Percentiles rank a stretch among this genome's conserved stretches.
phyloP scores from a whole-genome alignment of 2,329 filamentous ascomycete species.

The Ceratocystis ficicola region DNA sequence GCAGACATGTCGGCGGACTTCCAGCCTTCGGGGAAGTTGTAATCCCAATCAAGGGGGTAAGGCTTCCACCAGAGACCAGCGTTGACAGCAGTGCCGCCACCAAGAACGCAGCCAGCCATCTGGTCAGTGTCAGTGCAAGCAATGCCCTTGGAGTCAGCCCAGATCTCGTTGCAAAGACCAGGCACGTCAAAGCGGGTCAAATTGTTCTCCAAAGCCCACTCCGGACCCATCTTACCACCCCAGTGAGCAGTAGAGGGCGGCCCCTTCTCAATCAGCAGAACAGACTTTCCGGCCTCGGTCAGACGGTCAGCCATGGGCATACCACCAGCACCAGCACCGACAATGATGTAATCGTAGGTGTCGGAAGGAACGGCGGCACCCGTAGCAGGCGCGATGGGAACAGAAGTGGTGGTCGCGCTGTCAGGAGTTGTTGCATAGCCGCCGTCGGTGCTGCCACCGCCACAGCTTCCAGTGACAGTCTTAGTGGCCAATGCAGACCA shows the following conservation, averaged over 20 bases:
- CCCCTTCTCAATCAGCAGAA: slow-evolving; percentile 51
- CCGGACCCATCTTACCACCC: slow-evolving; percentile 47
- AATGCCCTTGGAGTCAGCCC: slow-evolving; percentile 49
- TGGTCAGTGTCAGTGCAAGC: slow-evolving; percentile 58
- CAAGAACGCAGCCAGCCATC: slow-evolving; percentile 60
- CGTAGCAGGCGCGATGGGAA: slow-evolving; percentile 28
- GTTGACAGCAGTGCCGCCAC: slow-evolving; percentile 55
- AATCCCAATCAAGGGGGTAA: slow-evolving; percentile 54
- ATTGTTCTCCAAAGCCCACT: slow-evolving; percentile 49
- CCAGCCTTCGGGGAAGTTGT: slow-evolving; percentile 62
- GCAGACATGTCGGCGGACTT: slow-evolving; percentile 48
- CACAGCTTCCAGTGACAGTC: slow-evolving; percentile 30
- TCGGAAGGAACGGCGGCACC: slow-evolving; percentile 17
- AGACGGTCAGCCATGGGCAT: slow-evolving; percentile 45
- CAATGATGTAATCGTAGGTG: slow-evolving; percentile 47
- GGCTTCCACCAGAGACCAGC: slow-evolving; percentile 59
- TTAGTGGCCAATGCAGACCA: slow-evolving; percentile 37
- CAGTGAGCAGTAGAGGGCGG: slow-evolving; percentile 52
- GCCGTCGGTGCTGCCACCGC: slow-evolving; percentile 5
- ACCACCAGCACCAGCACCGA: slow-evolving; percentile 51
- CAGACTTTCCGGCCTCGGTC: slow-evolving; percentile 51
- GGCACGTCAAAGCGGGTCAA: slow-evolving; percentile 61
- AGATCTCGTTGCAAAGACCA: slow-evolving; percentile 59
- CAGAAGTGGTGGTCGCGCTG: slow-evolving; percentile 1
- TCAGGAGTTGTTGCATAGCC: slow-evolving; percentile 24